These are phyloP conservation scores for Dactylellina leptospora DNA, from an alignment of 2,329 filamentous ascomycete species.

Conservation along the genomic window DNA sequence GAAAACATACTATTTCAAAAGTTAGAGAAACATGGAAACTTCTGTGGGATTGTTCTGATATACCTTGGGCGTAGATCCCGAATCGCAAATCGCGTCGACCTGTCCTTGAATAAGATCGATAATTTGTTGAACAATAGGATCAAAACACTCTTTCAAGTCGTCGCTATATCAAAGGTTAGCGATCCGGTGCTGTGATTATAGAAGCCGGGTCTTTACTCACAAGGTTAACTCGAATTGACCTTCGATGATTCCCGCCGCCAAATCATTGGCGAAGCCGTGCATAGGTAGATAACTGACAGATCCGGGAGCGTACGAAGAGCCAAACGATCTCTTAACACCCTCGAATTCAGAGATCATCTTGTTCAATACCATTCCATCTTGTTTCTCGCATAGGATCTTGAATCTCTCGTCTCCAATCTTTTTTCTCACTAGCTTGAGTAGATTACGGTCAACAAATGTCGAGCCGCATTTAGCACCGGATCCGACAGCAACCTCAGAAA, in stretches of 20 bases:
- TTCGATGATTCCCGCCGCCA: slow-evolving; percentile 42
- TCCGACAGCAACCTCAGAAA: slow-evolving; percentile 45
- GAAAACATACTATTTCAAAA: slow-evolving; percentile 29
- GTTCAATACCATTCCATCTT: slow-evolving; percentile 39
- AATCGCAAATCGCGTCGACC: slow-evolving; percentile 69
- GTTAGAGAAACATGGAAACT: no score
- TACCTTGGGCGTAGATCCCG: slow-evolving; percentile 47
- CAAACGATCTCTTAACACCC: slow-evolving; percentile 43
- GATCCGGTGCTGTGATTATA: no score
- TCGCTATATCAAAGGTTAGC: slow-evolving; percentile 62
- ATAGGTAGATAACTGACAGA: slow-evolving; percentile 32
- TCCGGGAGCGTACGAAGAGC: slow-evolving; percentile 24
- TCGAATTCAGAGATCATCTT: slow-evolving; percentile 43
- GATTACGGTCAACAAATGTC: slow-evolving; percentile 42
- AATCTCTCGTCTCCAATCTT: slow-evolving; percentile 37
- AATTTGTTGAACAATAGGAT: slow-evolving; percentile 77
- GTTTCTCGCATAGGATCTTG: slow-evolving; percentile 28
- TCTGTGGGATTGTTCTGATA: no score
- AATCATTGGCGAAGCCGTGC: slow-evolving; percentile 42
- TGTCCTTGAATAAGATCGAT: slow-evolving; percentile 75
- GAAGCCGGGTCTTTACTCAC: slow-evolving; percentile 20
- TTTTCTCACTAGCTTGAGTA: slow-evolving; percentile 30
- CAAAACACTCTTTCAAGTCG: slow-evolving; percentile 77
- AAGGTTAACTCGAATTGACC: slow-evolving; percentile 42
- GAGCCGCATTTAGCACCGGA: slow-evolving; percentile 48